Percentiles rank a stretch among this genome's conserved stretches.
Evolutionary conservation across 495 filamentous ascomycete species (phyloP).

Genomic region (Penicillium bialowiezense): DNA sequence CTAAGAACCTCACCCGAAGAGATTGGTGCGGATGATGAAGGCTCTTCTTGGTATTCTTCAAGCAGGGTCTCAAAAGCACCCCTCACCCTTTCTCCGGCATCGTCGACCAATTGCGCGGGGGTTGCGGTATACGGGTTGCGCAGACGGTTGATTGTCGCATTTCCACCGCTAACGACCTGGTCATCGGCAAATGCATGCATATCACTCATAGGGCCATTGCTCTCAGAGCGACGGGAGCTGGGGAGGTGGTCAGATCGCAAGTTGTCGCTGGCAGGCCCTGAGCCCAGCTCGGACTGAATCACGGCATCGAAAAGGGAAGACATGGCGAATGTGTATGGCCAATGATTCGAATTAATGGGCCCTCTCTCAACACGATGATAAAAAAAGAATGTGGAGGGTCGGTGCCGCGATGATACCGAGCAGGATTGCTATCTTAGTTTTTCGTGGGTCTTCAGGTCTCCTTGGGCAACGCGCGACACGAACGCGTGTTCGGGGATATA

Average conservation of each 20-base stretch:
- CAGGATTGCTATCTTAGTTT: conserved; percentile 11
- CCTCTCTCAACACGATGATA: conserved; percentile 9
- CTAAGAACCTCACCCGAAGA: conserved; percentile 72
- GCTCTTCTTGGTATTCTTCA: conserved; percentile 80
- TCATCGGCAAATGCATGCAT: conserved; percentile 58
- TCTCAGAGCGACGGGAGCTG: conserved; percentile 49
- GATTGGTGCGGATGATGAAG: conserved; percentile 66
- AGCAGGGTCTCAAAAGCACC: conserved; percentile 85
- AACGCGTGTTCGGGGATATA: conserved; percentile 4
- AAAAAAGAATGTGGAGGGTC: conserved; percentile 3
- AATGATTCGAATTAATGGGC: neutral
- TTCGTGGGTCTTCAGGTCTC: conserved; percentile 13
- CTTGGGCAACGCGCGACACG: conserved; percentile 11
- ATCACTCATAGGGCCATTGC: conserved; percentile 55
- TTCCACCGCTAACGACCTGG: conserved; percentile 54
- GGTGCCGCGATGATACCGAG: neutral
- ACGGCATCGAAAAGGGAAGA: conserved; percentile 53
- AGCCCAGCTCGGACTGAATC: conserved; percentile 49
- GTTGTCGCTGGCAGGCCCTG: conserved; percentile 33
- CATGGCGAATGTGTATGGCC: conserved; percentile 36
- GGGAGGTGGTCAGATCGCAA: conserved; percentile 41
- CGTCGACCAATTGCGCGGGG: conserved; percentile 83
- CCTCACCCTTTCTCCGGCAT: conserved; percentile 80
- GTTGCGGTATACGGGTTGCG: conserved; percentile 59
- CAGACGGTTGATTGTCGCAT: conserved; percentile 54